phyloP scores from a whole-genome alignment of 208 protist species.

The Trypanosoma cruzi region DNA sequence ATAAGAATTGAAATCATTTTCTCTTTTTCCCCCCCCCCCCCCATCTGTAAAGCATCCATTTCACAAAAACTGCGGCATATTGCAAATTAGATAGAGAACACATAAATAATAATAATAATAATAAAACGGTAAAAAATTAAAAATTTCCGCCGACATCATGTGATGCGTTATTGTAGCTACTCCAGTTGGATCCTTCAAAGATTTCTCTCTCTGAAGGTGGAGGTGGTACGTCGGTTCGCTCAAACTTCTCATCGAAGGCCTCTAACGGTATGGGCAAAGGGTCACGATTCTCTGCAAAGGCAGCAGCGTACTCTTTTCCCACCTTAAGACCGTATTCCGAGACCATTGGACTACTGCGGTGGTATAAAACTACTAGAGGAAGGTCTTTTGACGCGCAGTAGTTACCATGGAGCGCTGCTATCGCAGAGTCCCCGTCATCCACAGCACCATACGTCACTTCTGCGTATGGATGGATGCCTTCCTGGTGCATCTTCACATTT shows the following conservation, averaged over 20 bases:
- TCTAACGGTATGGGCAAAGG: conserved; percentile 55
- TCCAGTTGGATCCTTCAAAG: conserved; percentile 20
- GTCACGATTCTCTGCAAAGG: conserved; percentile 49
- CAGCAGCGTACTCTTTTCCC: conserved; percentile 60
- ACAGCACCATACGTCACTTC: conserved; percentile 69
- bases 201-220: conserved; percentile 68
- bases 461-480: conserved; percentile 56
- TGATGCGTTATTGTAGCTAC: background rate
- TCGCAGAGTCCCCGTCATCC: conserved; percentile 80
- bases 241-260: conserved; percentile 59
- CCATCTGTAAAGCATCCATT: background rate
- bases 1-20: too few relatives aligned
- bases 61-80: background rate
- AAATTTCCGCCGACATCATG: background rate
- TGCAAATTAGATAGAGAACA: background rate
- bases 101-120: background rate
- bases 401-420: conserved; percentile 82
- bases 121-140: background rate
- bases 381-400: conserved; percentile 71
- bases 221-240: conserved; percentile 52
- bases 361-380: conserved; percentile 86
- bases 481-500: conserved; percentile 56
- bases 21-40: too few relatives aligned
- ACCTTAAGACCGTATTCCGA: conserved; percentile 70
- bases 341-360: conserved; percentile 54